phyloP scores from a whole-genome alignment of 208 protist species.

The Herpetomonas samuelpessoai region DNA sequence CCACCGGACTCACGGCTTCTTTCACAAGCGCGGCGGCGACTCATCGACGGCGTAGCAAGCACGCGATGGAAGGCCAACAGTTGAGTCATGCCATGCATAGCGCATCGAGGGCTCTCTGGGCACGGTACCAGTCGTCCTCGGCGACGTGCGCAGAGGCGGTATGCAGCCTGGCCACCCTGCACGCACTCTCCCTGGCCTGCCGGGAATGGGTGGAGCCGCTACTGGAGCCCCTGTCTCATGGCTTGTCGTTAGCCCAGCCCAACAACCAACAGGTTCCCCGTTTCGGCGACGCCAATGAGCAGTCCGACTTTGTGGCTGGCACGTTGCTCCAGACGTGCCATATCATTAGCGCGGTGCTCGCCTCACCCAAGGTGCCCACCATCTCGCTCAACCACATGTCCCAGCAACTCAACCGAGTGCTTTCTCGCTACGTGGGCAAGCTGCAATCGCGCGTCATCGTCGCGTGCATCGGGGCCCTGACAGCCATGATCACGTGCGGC shows the following conservation, averaged over 20 bases:
- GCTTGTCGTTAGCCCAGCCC: constrained; percentile 12
- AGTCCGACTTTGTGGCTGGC: constrained; percentile 27
- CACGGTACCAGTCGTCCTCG: constrained; percentile 36
- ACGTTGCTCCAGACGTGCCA: constrained; percentile 53
- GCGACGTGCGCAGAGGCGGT: constrained; percentile 40
- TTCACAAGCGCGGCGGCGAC: constrained; percentile 5
- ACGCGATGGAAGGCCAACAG: constrained; percentile 27
- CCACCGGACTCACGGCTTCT: background rate
- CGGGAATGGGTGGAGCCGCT: constrained; percentile 62
- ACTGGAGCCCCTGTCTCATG: constrained; percentile 39
- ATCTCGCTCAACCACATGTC: constrained; percentile 59
- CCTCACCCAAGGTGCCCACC: constrained; percentile 38
- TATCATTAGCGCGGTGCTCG: constrained; percentile 40
- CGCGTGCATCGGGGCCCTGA: constrained; percentile 57
- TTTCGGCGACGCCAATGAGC: constrained; percentile 8
- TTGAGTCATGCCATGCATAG: constrained; percentile 55
- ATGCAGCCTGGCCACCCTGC: constrained; percentile 46
- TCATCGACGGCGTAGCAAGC: constrained; percentile 17
- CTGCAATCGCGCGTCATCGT: constrained; percentile 79
- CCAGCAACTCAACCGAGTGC: constrained; percentile 45
- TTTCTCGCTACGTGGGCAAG: constrained; percentile 79
- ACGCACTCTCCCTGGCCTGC: constrained; percentile 42
- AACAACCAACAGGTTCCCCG: background rate
- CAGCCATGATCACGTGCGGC: constrained; percentile 72
- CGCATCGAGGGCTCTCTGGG: constrained; percentile 56